phyloP scores from a whole-genome alignment of 495 filamentous ascomycete genomes.

The Neurospora terricola region DNA sequence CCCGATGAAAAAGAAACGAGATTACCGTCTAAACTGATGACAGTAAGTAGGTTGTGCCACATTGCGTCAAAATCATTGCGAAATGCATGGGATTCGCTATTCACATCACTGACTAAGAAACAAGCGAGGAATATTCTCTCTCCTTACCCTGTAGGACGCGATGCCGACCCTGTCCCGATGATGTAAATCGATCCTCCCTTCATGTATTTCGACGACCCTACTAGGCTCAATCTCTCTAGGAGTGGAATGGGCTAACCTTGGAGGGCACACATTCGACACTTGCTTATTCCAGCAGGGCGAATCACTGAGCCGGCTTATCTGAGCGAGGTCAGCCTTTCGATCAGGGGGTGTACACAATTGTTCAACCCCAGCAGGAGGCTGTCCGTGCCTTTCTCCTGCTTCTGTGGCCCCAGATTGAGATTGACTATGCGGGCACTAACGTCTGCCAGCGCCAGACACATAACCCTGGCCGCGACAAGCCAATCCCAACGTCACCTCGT shows the following conservation, averaged over 20 bases:
- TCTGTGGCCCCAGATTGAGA: background rate
- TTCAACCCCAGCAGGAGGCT: background rate
- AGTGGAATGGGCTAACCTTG: background rate
- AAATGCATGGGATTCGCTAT: background rate
- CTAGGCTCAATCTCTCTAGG: background rate
- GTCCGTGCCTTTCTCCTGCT: background rate
- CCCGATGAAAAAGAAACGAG: background rate
- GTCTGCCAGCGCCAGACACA: background rate
- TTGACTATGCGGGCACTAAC: background rate
- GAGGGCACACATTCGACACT: background rate
- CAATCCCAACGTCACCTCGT: background rate
- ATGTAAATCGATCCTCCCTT: background rate
- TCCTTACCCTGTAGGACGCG: background rate
- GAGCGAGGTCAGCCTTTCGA: background rate
- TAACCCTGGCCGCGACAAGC: background rate
- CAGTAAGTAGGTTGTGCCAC: background rate
- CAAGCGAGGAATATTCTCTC: background rate
- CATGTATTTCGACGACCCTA: background rate
- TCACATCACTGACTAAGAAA: background rate
- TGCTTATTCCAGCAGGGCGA: background rate
- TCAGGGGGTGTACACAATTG: background rate
- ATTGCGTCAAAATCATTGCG: background rate
- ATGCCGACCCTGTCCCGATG: background rate
- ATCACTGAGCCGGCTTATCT: background rate
- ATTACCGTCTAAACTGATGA: background rate